Evolutionary conservation across 768 basidiomycete genomes (phyloP).

Genomic region (Phanerodontia chrysosporium): DNA sequence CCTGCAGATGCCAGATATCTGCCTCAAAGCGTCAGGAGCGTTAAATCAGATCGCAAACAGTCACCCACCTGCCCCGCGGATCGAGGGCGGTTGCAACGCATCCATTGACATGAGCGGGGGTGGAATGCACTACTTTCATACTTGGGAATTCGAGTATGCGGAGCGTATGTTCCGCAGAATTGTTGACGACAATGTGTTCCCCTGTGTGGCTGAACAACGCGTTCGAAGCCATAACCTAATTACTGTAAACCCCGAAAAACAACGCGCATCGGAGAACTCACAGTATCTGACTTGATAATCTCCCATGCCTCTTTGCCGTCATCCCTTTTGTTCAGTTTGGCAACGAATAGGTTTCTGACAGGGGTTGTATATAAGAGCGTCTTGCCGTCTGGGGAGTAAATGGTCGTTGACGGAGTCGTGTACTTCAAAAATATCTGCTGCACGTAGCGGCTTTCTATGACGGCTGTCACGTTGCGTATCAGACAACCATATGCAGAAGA

Average conservation of each 20-base stretch:
- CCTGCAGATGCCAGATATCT: constrained; percentile 81
- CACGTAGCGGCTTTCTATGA: constrained; percentile 61
- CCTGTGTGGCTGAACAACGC: constrained; percentile 75
- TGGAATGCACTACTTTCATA: constrained; percentile 52
- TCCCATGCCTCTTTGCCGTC: constrained; percentile 52
- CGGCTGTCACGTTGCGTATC: neutral
- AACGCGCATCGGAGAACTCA: neutral
- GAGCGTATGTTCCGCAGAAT: constrained; percentile 59
- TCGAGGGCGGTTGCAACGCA: constrained; percentile 73
- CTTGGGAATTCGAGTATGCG: constrained; percentile 70
- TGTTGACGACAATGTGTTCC: constrained; percentile 64
- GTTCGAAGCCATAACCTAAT: constrained; percentile 50
- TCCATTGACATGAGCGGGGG: constrained; percentile 78
- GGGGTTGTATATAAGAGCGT: constrained; percentile 60
- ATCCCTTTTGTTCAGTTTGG: constrained; percentile 51
- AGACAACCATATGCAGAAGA: neutral
- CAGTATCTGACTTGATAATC: constrained; percentile 20
- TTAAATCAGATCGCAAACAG: neutral
- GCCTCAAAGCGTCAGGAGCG: neutral
- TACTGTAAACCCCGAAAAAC: neutral
- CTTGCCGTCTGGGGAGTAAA: constrained; percentile 70
- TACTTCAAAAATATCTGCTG: constrained; percentile 59
- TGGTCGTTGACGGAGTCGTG: constrained; percentile 54
- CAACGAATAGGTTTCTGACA: constrained; percentile 55
- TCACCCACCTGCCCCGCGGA: constrained; percentile 66